Percentiles rank a stretch among this genome's conserved stretches.
Evolutionary conservation across 371 early-diverging fungal genomes (phyloP).

Genomic region (Apophysomyces trapeziformis): DNA sequence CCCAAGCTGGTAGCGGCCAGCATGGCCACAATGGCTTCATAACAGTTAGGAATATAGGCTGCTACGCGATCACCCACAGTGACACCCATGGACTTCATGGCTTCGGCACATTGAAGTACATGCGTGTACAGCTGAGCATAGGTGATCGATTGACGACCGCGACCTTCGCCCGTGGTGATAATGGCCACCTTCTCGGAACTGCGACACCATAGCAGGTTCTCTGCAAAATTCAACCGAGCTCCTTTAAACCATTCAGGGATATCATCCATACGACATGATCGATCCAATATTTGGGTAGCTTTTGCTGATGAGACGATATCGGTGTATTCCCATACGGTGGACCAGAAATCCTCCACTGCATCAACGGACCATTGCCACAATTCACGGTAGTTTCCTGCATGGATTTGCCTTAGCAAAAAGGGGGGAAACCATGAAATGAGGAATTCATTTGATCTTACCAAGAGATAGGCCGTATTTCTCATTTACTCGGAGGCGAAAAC

Average conservation of each 20-base stretch:
- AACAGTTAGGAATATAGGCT: constrained; percentile 91
- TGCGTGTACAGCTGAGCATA: constrained; percentile 77
- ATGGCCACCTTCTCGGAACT: constrained; percentile 73
- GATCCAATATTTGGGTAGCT: constrained; percentile 63
- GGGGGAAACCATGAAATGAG: neutral
- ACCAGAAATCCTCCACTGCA: constrained; percentile 83
- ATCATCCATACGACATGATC: constrained; percentile 70
- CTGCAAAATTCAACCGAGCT: constrained; percentile 88
- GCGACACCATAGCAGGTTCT: constrained; percentile 81
- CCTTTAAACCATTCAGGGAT: constrained; percentile 94
- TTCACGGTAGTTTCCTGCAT: constrained; percentile 62
- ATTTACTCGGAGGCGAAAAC: constrained; percentile 70
- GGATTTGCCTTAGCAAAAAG: too few species aligned
- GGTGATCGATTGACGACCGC: constrained; percentile 54
- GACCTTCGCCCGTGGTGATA: constrained; percentile 69
- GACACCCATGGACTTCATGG: constrained; percentile 76
- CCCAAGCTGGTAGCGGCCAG: constrained; percentile 95
- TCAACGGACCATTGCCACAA: constrained; percentile 87
- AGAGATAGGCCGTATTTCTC: constrained; percentile 57
- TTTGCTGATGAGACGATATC: constrained; percentile 62
- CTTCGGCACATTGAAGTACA: constrained; percentile 76
- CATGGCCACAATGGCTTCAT: constrained; percentile 88
- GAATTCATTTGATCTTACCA: constrained; percentile 34
- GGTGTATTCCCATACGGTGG: constrained; percentile 85
- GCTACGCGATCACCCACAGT: constrained; percentile 89